Conservation (phyloP, 352 stramenopile species). For the Phytophthora citrophthora region DNA sequence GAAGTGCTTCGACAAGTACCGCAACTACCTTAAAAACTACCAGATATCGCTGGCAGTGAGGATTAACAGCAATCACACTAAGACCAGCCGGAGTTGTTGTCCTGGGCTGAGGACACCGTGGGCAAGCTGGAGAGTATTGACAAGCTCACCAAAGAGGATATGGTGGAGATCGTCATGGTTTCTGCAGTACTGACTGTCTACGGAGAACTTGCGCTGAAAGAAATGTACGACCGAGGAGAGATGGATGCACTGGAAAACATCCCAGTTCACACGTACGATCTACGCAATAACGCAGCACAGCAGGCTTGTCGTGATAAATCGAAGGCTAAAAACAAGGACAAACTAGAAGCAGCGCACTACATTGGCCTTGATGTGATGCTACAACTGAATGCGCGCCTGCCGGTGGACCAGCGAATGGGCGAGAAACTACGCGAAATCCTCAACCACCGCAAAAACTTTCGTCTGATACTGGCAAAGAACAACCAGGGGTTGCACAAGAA, state of each 20-base stretch:
- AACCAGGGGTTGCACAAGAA: slow-evolving; percentile 56
- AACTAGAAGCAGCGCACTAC: slow-evolving; percentile 51
- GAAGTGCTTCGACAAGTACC: slow-evolving; percentile 50
- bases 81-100: slow-evolving; percentile 36
- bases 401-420: slow-evolving; percentile 41
- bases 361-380: slow-evolving; percentile 56
- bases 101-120: slow-evolving; percentile 38
- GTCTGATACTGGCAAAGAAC: slow-evolving; percentile 41
- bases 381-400: slow-evolving; percentile 44
- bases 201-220: slow-evolving; percentile 21
- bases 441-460: slow-evolving; percentile 50
- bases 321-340: slow-evolving; percentile 40
- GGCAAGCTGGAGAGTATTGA: slow-evolving; percentile 25
- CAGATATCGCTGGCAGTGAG: too few species aligned
- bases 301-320: slow-evolving; percentile 48
- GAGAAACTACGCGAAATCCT: slow-evolving; percentile 50
- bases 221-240: slow-evolving; percentile 41
- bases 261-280: slow-evolving; percentile 42
- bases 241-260: slow-evolving; percentile 43
- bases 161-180: slow-evolving; percentile 52
- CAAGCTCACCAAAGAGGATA: slow-evolving; percentile 42
- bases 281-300: slow-evolving; percentile 43
- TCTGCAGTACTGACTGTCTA: slow-evolving; percentile 43
- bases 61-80: too few species aligned
- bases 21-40: too few species aligned